phyloP scores from a whole-genome alignment of 768 basidiomycete genomes.

The Mycena vitilis region DNA sequence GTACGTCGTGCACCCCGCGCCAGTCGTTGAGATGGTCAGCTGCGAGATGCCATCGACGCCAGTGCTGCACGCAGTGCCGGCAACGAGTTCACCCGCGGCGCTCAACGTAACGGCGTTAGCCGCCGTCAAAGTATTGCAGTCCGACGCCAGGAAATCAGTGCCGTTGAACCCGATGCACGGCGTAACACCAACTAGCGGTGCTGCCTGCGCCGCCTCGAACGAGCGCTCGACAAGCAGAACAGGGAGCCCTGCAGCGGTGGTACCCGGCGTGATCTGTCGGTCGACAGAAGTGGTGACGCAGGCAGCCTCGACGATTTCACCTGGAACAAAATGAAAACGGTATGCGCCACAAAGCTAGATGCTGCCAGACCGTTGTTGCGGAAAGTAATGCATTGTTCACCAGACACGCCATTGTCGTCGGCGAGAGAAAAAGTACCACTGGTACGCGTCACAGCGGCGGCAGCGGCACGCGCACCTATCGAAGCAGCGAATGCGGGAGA shows the following conservation, averaged over 20 bases:
- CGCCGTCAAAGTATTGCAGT: background rate
- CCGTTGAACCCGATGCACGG: slow-evolving; percentile 16
- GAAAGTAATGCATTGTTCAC: slow-evolving; percentile 14
- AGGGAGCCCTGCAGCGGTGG: slow-evolving; percentile 5
- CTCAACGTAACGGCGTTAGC: background rate
- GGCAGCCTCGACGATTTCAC: slow-evolving; percentile 22
- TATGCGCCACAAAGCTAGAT: background rate
- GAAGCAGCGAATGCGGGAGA: background rate
- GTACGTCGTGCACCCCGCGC: slow-evolving; percentile 1
- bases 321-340: background rate
- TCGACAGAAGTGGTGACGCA: slow-evolving; percentile 13
- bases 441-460: slow-evolving; percentile 4
- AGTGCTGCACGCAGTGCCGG: slow-evolving; percentile 11
- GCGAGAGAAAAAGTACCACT: slow-evolving; percentile 9
- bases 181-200: slow-evolving; percentile 3
- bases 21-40: slow-evolving; percentile 3
- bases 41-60: slow-evolving; percentile 11
- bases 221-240: slow-evolving; percentile 15
- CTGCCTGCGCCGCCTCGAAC: slow-evolving; percentile 7
- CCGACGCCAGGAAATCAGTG: slow-evolving; percentile 7
- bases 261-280: background rate
- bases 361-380: slow-evolving; percentile 7
- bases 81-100: slow-evolving; percentile 14
- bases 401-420: background rate
- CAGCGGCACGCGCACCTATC: background rate